Percentiles rank a stretch among this genome's conserved stretches.
phyloP scores from a whole-genome alignment of 1,284 basidiomycete genomes.

The Inonotus hispidus region DNA sequence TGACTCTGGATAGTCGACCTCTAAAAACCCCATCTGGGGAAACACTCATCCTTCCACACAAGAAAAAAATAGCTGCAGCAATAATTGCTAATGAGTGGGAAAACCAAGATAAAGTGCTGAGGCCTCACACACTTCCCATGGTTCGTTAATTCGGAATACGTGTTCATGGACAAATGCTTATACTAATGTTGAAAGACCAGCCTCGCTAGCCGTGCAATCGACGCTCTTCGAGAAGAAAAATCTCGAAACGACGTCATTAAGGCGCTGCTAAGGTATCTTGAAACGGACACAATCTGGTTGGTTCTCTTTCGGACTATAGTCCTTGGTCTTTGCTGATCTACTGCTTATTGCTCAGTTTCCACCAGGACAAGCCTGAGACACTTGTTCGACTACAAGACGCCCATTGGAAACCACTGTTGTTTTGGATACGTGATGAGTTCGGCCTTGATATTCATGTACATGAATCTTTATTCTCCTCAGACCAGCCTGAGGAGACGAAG shows the following conservation, averaged over 20 bases:
- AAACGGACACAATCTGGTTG: constrained; percentile 95
- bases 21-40: constrained; percentile 87
- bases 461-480: constrained; percentile 60
- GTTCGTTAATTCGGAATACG: constrained; percentile 40
- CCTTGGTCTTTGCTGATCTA: neutral
- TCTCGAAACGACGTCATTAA: constrained; percentile 63
- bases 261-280: constrained; percentile 81
- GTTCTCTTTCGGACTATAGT: constrained; percentile 20
- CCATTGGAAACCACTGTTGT: constrained; percentile 87
- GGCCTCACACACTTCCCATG: constrained; percentile 89
- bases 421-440: constrained; percentile 71
- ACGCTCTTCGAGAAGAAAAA: constrained; percentile 58
- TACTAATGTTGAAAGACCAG: neutral
- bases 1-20: constrained; percentile 81
- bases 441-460: constrained; percentile 63
- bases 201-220: constrained; percentile 62
- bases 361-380: constrained; percentile 69
- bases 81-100: constrained; percentile 96
- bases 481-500: constrained; percentile 67
- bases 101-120: constrained; percentile 81
- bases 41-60: constrained; percentile 63
- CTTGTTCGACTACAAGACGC: constrained; percentile 79
- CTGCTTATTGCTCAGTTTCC: constrained; percentile 55
- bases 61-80: constrained; percentile 71
- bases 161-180: constrained; percentile 4